Base-by-base conservation (phyloP, 306 rosid species). In the Medicago lupulina region DNA sequence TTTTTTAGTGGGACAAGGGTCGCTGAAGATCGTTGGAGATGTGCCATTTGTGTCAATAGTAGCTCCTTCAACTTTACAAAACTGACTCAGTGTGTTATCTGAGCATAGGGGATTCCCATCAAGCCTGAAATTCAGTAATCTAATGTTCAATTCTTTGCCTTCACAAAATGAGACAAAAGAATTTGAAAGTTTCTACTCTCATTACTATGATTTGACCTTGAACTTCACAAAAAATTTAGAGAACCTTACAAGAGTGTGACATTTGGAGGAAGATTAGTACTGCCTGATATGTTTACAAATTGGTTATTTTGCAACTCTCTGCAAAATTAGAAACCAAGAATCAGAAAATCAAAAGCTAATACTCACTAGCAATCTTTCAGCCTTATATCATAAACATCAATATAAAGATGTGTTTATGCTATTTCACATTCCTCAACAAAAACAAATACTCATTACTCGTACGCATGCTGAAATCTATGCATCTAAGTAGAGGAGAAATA, bases 31-130 rank as follows among this genome's bases (percentile, higher is more conserved):
- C 36, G 79, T 79, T 19, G 73, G 57, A 14, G 39, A 66, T 36
- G 47, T 58, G 57, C 64, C 80, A 31, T 73, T 55, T 65, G 66
- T 77, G 49, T 36, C 64, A 39, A 6, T 80, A 31, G 7, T n/a
- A 73, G 28, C 71, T 49, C 36, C 76, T 77, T 79, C 92, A 38
- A 84, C 46, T 77, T 86, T 78, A 83, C 99, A 95, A 49, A 89
- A 82, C 53, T 71, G 71, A 63, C 0, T 67, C 57, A 85, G 79
- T 74, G 83, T 84, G 70, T 34, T 3, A 79, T 80, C 80, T 21
- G 78, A 36, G 77, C 99, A 95, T 3, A 87, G 55, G 8, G 99
- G 99, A 88, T 95, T 95, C 66, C 99, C 99, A 41, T n/a, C 66
- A 64, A 95, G 97, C 97, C 99, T 95, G 92, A 84, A 82, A 87